Evolutionary conservation across 225 moss, liverwort and hornwort species (phyloP).

Genomic region (Marchantia paleacea): DNA sequence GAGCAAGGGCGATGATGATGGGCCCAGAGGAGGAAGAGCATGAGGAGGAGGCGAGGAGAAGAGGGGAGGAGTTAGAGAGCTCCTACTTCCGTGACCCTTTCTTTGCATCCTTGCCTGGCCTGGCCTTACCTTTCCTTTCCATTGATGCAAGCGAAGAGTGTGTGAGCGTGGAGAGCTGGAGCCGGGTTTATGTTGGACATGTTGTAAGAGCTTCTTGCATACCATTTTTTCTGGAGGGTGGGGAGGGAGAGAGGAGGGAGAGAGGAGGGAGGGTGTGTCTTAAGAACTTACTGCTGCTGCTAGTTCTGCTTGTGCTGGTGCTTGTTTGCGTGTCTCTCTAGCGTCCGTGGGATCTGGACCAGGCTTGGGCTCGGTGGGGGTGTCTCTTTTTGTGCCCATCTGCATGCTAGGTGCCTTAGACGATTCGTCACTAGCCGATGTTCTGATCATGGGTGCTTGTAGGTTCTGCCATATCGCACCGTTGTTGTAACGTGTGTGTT

Average conservation of each 20-base stretch:
- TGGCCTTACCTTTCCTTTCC: neutral
- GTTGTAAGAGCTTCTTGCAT: too few species aligned
- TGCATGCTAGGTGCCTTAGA: neutral
- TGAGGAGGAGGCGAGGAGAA: too few species aligned
- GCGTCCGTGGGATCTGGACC: constrained; percentile 15
- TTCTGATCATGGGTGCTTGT: neutral
- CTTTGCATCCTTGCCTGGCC: neutral
- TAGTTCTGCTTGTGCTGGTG: neutral
- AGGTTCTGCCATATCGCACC: neutral
- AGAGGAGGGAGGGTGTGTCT: neutral
- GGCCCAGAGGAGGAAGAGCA: neutral
- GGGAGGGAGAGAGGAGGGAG: neutral
- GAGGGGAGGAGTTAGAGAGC: neutral
- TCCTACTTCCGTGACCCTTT: neutral
- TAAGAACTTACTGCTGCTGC: neutral
- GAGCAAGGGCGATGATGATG: neutral
- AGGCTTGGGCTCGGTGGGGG: constrained; percentile 11
- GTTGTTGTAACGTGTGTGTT: neutral
- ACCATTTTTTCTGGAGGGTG: too few species aligned
- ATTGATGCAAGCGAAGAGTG: neutral
- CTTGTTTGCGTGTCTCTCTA: constrained; percentile 2
- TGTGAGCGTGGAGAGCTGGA: neutral
- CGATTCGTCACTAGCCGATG: neutral
- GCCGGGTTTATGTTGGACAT: neutral
- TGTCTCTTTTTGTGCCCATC: constrained; percentile 1